Base-by-base conservation (phyloP, 2,329 filamentous ascomycete genomes). In the Alternaria alternata region DNA sequence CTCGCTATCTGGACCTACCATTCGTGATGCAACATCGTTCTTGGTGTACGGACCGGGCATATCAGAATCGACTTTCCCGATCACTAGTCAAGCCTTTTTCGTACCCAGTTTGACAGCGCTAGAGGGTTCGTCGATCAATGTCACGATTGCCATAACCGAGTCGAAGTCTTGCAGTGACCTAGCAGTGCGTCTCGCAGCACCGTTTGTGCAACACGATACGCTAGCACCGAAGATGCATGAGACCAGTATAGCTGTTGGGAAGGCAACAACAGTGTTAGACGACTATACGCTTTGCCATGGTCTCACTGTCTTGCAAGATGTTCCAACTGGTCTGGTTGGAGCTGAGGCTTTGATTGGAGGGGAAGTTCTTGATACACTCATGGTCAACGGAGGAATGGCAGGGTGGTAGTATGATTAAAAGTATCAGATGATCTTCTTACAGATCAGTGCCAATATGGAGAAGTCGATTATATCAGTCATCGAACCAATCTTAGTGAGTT, bases 301-400 rank as follows among this genome's bases (percentile, higher is more conserved):
- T 11, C 28, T n/a, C 6, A 1, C 14, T 12, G 0, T 47, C 7
- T 20, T 57, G 22, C 22, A 12, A 1, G 32, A n/a, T 18, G 8
- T 53, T 4, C 55, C 55, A 14, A 53, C 55, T 12, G 48, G 55
- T 5, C 18, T 57, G 6, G 38, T 46, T 16, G 39, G 22, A 6
- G 30, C 16, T 9, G 24, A 53, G 28, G 41, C 47, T 7, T 22
- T 16, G 14, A 7, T 32, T 9, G 24, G 32, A 41, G n/a, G n/a
- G 12, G 51, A 36, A 5, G 6, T 7, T 11, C 24, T 26, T 9
- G 48, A 47, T 28, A 24, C 41, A 41, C 32, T 57, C 14, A 26
- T 57, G 18, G 34, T 57, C 16, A 20, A 53, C 5, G 32, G 41
- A 30, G 41, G 48, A 7, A 47, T 2, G 14, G 41, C 41, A 16